These are phyloP conservation scores for Penicillium sp. DNA, from an alignment of 2,329 filamentous ascomycete species.

Conservation along the genomic window DNA sequence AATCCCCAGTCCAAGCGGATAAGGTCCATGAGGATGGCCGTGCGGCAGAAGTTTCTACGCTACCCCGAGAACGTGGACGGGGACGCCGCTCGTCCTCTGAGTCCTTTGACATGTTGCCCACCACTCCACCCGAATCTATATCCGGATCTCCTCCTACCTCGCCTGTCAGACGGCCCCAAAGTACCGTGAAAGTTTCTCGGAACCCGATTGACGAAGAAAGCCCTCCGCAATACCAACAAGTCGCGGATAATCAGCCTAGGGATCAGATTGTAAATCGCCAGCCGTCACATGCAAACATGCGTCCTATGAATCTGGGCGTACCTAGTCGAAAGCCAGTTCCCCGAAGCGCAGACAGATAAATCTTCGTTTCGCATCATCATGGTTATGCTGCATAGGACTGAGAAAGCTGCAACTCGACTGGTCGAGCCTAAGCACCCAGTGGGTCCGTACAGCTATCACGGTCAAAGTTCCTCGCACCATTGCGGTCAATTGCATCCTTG, in stretches of 20 bases:
- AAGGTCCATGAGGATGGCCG: slow-evolving; percentile 29
- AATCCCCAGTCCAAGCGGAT: slow-evolving; percentile 31
- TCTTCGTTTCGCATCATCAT: neutral
- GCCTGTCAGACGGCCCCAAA: slow-evolving; percentile 31
- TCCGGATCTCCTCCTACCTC: slow-evolving; percentile 34
- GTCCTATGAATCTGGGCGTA: slow-evolving; percentile 38
- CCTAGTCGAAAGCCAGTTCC: slow-evolving; percentile 41
- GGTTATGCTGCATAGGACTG: neutral
- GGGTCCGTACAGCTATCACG: neutral
- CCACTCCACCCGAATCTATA: slow-evolving; percentile 35
- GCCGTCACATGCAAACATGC: slow-evolving; percentile 24
- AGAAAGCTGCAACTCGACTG: neutral
- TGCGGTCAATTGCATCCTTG: slow-evolving; percentile 7
- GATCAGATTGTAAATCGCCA: slow-evolving; percentile 14
- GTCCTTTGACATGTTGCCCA: slow-evolving; percentile 41
- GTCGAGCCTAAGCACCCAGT: neutral
- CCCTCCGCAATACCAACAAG: slow-evolving; percentile 31
- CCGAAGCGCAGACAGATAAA: slow-evolving; percentile 14
- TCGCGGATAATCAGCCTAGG: slow-evolving; percentile 21
- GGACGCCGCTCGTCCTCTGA: slow-evolving; percentile 34
- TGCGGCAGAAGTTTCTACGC: slow-evolving; percentile 21
- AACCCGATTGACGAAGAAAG: slow-evolving; percentile 27
- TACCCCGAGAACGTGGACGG: slow-evolving; percentile 17
- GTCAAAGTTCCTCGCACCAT: neutral
- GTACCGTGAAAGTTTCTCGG: slow-evolving; percentile 32